Conservation (phyloP, 108 stramenopile genomes). For the Fragilariopsis cylindrus region DNA sequence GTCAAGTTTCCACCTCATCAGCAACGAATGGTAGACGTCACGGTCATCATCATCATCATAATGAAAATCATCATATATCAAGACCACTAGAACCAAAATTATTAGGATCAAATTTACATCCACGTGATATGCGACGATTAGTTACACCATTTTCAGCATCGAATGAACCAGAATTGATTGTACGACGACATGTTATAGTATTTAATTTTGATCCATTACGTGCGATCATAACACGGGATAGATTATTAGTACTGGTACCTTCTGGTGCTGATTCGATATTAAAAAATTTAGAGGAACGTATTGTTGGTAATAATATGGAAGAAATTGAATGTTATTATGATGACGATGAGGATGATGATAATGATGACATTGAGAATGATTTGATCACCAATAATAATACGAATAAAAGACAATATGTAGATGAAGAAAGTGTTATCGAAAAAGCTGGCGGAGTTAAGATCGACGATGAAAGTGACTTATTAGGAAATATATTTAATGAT, state of each 20-base stretch:
- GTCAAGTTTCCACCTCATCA: not conserved
- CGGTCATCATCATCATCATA: not conserved
- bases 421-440: too few relatives aligned
- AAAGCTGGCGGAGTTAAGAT: not conserved
- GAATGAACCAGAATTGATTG: slow-evolving; percentile 84
- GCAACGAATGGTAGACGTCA: not conserved
- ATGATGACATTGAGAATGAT: not conserved
- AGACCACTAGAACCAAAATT: slow-evolving; percentile 35
- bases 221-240: slow-evolving; percentile 78
- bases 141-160: slow-evolving; percentile 88
- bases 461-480: not conserved
- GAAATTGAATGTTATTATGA: slow-evolving; percentile 6
- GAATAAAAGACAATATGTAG: not conserved
- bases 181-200: slow-evolving; percentile 85
- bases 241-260: slow-evolving; percentile 78
- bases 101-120: slow-evolving; percentile 87
- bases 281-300: slow-evolving; percentile 59
- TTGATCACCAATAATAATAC: not conserved
- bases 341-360: not conserved
- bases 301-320: slow-evolving; percentile 42
- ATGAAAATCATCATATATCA: slow-evolving; percentile 36
- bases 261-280: slow-evolving; percentile 88
- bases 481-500: too few relatives aligned
- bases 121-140: slow-evolving; percentile 88
- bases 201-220: slow-evolving; percentile 87